phyloP scores from a whole-genome alignment of 2,329 filamentous ascomycete genomes.

The Aspergillus japonicus region DNA sequence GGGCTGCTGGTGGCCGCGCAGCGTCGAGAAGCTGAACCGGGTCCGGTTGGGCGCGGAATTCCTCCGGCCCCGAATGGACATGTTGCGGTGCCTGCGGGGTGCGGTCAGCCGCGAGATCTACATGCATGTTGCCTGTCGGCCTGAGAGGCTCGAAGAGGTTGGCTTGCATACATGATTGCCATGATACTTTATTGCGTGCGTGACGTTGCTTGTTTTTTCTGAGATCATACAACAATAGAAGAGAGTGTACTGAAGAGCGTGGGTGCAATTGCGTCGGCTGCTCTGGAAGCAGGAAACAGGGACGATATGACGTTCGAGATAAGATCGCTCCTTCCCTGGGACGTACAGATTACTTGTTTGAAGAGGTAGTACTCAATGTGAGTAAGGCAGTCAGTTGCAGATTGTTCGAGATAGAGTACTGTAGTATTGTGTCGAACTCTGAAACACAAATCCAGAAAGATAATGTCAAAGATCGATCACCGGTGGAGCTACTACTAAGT shows the following conservation, averaged over 20 bases:
- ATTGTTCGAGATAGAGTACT: not conserved
- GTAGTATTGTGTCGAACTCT: not conserved
- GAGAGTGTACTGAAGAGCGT: too few relatives aligned
- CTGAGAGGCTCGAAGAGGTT: too few relatives aligned
- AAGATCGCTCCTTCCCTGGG: not conserved
- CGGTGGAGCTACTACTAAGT: too few relatives aligned
- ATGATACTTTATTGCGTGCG: not conserved
- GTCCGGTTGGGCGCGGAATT: slow-evolving; percentile 44
- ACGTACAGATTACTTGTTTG: too few relatives aligned
- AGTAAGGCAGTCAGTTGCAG: too few relatives aligned
- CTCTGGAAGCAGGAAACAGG: too few relatives aligned
- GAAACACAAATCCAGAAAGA: not conserved
- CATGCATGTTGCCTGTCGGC: not conserved
- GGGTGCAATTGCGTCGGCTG: not conserved
- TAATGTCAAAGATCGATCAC: too few relatives aligned
- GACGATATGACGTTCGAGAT: not conserved
- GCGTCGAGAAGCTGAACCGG: slow-evolving; percentile 80
- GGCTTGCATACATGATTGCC: slow-evolving; percentile 14
- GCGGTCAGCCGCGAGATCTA: not conserved
- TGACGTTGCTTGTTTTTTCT: not conserved
- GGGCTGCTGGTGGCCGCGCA: slow-evolving; percentile 80
- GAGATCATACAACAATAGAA: not conserved
- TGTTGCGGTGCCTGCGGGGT: slow-evolving; percentile 41
- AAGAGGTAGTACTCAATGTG: too few relatives aligned
- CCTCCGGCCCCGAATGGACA: slow-evolving; percentile 40